Evolutionary conservation across 2,329 filamentous ascomycete species (phyloP).

Genomic region (Didymella arachidicola): DNA sequence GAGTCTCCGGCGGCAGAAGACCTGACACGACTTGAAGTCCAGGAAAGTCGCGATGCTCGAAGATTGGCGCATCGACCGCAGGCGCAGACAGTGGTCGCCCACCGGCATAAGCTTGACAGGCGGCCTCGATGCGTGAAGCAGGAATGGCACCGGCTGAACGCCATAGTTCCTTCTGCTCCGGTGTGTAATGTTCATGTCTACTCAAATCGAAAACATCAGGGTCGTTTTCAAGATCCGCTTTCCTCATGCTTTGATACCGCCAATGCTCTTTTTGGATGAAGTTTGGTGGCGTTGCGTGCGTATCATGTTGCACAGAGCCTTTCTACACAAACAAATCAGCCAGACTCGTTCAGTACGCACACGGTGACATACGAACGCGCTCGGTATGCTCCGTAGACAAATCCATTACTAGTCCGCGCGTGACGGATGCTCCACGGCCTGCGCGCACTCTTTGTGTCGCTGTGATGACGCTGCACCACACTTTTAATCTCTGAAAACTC

Average conservation of each 20-base stretch:
- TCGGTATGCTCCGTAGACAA: slow-evolving; percentile 35
- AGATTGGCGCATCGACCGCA: slow-evolving; percentile 41
- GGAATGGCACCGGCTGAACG: slow-evolving; percentile 38
- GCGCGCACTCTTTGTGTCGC: not conserved
- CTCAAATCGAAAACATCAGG: slow-evolving; percentile 54
- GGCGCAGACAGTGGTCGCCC: slow-evolving; percentile 31
- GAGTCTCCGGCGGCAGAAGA: slow-evolving; percentile 74
- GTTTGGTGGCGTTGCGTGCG: slow-evolving; percentile 46
- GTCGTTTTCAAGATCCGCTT: slow-evolving; percentile 60
- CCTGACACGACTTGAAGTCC: slow-evolving; percentile 78
- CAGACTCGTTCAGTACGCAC: slow-evolving; percentile 26
- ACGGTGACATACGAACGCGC: slow-evolving; percentile 45
- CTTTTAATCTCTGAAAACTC: not conserved
- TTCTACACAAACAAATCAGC: slow-evolving; percentile 31
- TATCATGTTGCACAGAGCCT: slow-evolving; percentile 46
- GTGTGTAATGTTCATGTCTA: slow-evolving; percentile 40
- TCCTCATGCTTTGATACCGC: slow-evolving; percentile 67
- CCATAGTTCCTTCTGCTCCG: slow-evolving; percentile 45
- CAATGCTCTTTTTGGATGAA: slow-evolving; percentile 48
- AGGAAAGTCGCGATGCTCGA: slow-evolving; percentile 50
- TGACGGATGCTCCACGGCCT: not conserved
- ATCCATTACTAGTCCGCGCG: slow-evolving; percentile 29
- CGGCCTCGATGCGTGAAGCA: slow-evolving; percentile 38
- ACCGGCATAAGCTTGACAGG: slow-evolving; percentile 44
- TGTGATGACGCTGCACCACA: slow-evolving; percentile 8